Base-by-base conservation (phyloP, 331 rosid genomes). In the Pyracantha coccinea region DNA sequence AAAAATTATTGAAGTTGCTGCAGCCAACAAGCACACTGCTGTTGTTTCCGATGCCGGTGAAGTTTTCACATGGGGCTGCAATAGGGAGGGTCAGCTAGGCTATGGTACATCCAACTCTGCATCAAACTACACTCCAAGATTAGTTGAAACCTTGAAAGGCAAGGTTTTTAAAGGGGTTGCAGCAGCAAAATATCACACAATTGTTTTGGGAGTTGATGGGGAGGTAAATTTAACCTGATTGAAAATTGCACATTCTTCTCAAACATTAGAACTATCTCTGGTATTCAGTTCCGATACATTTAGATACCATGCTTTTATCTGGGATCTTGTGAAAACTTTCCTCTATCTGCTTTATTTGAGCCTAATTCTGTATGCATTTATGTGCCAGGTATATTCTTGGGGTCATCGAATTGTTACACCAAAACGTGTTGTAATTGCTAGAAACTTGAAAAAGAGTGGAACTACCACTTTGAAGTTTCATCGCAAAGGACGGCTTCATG, bases 51-150 rank as follows among this genome's bases (percentile, higher is more conserved):
- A 90, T 88, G 54, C 73, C 50, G 99, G 99, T 67, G 99, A 94
- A 80, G 87, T 94, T 68, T 94, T 83, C 82, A 91, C 99, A 21
- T 92, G 99, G 99, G 99, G 99, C 65, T 88, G 93, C 85, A 94
- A 94, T 59, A 86, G 87, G 75, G 99, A 89, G 85, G 99, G 99
- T 47, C 99, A 94, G 82, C 93, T 94, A 60, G 99, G 99, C 73
- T 94, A 94, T 84, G 99, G 99, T 31, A 92, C 97, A 69, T 94
- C 99, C 41, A 94, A 94, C 83, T 94, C 99, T 41, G 97, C 99
- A 24, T 94, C 99, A 71, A 94, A 94, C 76, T 92, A 88, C 86
- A 88, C 90, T 55, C 97, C 99, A 8, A 90, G 81, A 75, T 90
- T 88, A 76, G 97, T 94, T 75, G 99, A 94, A 77, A 92, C 85